Evolutionary conservation across 2,329 filamentous ascomycete genomes (phyloP), one percentile per base, ranked within the genome.

Genomic region (Fusarium tanahbumbuense): DNA sequence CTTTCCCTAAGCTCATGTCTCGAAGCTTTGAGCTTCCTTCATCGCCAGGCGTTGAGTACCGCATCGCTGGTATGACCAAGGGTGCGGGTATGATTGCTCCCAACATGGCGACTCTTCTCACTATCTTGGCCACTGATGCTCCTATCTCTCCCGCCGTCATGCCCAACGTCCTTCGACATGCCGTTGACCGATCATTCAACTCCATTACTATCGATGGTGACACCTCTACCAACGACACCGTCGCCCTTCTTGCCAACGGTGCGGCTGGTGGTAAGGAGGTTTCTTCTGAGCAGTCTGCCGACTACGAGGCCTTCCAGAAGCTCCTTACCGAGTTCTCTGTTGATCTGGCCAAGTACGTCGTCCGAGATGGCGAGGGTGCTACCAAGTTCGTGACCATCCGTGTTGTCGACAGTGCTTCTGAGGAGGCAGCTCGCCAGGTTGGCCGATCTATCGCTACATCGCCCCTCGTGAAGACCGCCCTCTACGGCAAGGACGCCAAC

Each of bases 81-180:
- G 96, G 96, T 60, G 96, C 96, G 8, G 96, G 96, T 77, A 99
- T 99, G 96, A 97, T 99, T 79, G 94, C 98, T 78, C 96, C 96
- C 49, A 98, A 99, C 84, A 97, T 99, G 94, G 96, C 94, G 30
- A 99, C 96, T 1, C 88, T 98, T 34, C 89, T 99, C 37, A 94
- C 93, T 56, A 92, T 98, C 66, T 87, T 98, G 76, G 94, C 93
- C 76, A 99, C 96, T 16, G 96, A 99, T 75, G 95, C 92, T 1
- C 92, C 94, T 30, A 88, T 98, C 75, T 86, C 89, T 1, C 85
- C 92, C 6, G 78, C 81, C 1, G 86, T 91, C 12, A 88, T 98
- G 63, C 88, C 90, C 50, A 80, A 85, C 1, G 86, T 96, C 16
- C 90, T 98, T 46, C 89, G 86, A 62, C 84, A 89, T 72, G 92